Conservation (phyloP, 306 rosid genomes). For the Neltuma alba region DNA sequence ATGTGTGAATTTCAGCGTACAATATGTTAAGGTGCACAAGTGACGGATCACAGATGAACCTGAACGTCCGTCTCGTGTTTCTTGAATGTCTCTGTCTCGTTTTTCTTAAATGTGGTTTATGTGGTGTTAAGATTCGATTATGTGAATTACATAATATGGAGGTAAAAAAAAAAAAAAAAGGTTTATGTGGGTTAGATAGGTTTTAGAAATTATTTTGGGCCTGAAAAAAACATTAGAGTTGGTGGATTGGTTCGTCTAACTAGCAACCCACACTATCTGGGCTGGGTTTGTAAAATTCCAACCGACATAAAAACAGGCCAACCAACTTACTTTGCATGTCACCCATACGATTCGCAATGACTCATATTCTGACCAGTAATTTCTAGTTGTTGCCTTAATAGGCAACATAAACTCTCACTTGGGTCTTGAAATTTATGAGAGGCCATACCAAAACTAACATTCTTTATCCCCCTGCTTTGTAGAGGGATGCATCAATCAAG, state of each 20-base stretch:
- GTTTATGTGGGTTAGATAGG: background rate
- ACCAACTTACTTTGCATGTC: no score
- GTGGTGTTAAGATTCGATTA: background rate
- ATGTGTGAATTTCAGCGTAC: background rate
- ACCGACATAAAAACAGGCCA: no score
- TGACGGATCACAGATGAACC: background rate
- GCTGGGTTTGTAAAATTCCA: background rate
- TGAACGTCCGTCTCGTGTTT: background rate
- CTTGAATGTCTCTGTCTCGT: background rate
- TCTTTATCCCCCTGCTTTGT: conserved; percentile 26
- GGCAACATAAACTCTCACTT: background rate
- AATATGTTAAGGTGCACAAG: background rate
- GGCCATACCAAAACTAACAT: conserved; percentile 24
- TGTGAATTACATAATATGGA: background rate
- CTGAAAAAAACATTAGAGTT: background rate
- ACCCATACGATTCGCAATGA: no score
- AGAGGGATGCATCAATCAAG: conserved; percentile 80
- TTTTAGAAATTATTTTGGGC: background rate
- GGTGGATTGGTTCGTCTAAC: background rate
- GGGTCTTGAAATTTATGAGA: background rate
- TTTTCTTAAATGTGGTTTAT: background rate
- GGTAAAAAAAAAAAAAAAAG: background rate
- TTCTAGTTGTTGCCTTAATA: background rate
- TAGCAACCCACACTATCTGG: background rate
- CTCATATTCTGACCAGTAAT: background rate